Evolutionary conservation across 441 rosid genomes (phyloP).

Genomic region (Hura crepitans): DNA sequence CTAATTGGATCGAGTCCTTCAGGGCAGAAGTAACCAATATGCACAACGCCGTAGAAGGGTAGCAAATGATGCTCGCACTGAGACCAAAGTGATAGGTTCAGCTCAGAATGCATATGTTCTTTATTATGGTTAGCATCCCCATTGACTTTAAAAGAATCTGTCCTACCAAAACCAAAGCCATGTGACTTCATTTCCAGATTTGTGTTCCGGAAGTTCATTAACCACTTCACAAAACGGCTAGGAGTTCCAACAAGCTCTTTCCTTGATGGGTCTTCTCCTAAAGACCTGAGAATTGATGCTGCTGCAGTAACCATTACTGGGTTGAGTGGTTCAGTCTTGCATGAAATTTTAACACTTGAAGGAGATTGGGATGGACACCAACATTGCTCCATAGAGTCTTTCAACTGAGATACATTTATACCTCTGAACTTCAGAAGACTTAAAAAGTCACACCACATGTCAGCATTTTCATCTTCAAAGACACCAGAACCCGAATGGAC

Average conservation of each 20-base stretch:
- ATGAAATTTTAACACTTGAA: constrained; percentile 32
- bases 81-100: constrained; percentile 74
- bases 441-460: constrained; percentile 62
- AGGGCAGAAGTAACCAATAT: constrained; percentile 61
- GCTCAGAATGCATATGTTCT: constrained; percentile 48
- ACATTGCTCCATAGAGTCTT: constrained; percentile 27
- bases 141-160: constrained; percentile 24
- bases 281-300: constrained; percentile 52
- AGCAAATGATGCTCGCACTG: constrained; percentile 95
- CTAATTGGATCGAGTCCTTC: constrained; percentile 47
- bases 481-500: constrained; percentile 74
- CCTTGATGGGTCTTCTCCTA: constrained; percentile 87
- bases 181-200: constrained; percentile 55
- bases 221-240: constrained; percentile 63
- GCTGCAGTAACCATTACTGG: constrained; percentile 65
- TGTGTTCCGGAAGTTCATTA: constrained; percentile 66
- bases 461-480: constrained; percentile 54
- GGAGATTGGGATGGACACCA: constrained; percentile 72
- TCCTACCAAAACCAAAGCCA: constrained; percentile 37
- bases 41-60: constrained; percentile 88
- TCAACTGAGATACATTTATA: constrained; percentile 29
- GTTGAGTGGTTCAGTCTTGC: constrained; percentile 33
- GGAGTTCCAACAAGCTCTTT: constrained; percentile 83
- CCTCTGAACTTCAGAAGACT: constrained; percentile 67
- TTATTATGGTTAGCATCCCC: constrained; percentile 31